Conservation (phyloP, 441 rosid genomes). For the Eutrema salsugineum region DNA sequence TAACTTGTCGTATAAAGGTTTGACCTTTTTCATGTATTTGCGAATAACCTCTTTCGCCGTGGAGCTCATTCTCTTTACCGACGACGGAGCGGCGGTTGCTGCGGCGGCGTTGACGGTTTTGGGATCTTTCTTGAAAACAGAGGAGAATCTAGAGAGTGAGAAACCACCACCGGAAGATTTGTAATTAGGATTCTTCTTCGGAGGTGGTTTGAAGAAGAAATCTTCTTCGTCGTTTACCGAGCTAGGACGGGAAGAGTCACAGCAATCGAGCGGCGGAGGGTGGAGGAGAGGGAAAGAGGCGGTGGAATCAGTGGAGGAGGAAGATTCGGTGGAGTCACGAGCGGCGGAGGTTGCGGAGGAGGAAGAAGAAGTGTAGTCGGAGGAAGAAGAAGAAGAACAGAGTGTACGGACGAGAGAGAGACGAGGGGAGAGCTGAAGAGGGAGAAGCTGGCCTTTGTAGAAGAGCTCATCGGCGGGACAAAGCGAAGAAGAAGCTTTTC, state of each 20-base stretch:
- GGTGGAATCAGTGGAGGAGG: constrained; percentile 67
- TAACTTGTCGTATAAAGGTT: constrained; percentile 84
- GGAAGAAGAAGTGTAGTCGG: constrained; percentile 55
- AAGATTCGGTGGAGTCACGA: constrained; percentile 89
- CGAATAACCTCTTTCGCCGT: constrained; percentile 81
- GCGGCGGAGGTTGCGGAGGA: constrained; percentile 74
- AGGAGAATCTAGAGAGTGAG: constrained; percentile 73
- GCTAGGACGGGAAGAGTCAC: constrained; percentile 84
- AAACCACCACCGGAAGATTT: constrained; percentile 34
- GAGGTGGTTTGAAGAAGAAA: constrained; percentile 30
- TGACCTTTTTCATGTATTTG: constrained; percentile 84
- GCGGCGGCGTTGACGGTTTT: constrained; percentile 43
- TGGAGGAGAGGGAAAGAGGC: constrained; percentile 52
- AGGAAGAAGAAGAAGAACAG: constrained; percentile 54
- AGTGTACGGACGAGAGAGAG: constrained; percentile 91
- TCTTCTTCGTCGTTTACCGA: constrained; percentile 78
- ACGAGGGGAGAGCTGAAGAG: constrained; percentile 89
- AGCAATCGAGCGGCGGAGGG: constrained; percentile 43
- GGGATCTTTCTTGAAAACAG: constrained; percentile 78
- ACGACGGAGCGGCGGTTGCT: constrained; percentile 32
- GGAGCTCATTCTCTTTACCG: constrained; percentile 70
- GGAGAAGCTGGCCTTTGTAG: constrained; percentile 96
- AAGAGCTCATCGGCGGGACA: constrained; percentile 94
- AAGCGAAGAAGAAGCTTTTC: constrained; percentile 59
- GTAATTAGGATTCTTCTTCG: neutral